These are phyloP conservation scores for Uromyces viciae-fabae DNA, from an alignment of 1,284 basidiomycete species.

Conservation along the genomic window DNA sequence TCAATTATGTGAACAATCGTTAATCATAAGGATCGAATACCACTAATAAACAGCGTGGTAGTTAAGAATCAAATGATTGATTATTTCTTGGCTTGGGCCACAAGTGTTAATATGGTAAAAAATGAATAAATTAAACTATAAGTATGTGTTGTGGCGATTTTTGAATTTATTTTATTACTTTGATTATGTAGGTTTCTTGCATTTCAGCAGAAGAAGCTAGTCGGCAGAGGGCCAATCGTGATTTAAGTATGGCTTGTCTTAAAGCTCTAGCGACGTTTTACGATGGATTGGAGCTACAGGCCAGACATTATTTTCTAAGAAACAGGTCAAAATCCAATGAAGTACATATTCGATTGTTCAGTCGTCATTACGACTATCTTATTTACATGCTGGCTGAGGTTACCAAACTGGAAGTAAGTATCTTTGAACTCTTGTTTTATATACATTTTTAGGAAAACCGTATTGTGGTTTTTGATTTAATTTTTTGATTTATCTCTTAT, in stretches of 20 bases:
- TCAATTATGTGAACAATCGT: conserved; percentile 67
- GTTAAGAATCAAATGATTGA: conserved; percentile 45
- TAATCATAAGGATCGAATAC: conserved; percentile 63
- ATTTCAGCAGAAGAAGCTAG: conserved; percentile 56
- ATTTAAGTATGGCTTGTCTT: conserved; percentile 70
- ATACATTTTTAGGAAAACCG: not conserved
- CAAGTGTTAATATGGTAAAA: conserved; percentile 27
- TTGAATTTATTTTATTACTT: not conserved
- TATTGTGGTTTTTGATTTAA: not conserved
- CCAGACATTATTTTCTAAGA: conserved; percentile 57
- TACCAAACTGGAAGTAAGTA: conserved; percentile 35
- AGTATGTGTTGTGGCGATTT: not conserved
- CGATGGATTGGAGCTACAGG: conserved; percentile 68
- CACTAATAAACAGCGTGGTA: conserved; percentile 53
- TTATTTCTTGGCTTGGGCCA: conserved; percentile 41
- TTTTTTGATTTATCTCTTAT: not conserved
- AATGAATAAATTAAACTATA: too few relatives aligned
- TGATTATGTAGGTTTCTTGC: conserved; percentile 25
- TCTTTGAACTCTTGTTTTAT: not conserved
- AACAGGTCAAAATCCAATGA: not conserved
- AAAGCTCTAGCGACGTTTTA: conserved; percentile 70
- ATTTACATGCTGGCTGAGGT: conserved; percentile 34
- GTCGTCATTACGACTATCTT: conserved; percentile 45
- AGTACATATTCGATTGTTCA: conserved; percentile 34
- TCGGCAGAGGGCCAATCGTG: conserved; percentile 73